Base-by-base conservation (phyloP, 495 filamentous ascomycete genomes). In the Thermochaetoides thermophila region DNA sequence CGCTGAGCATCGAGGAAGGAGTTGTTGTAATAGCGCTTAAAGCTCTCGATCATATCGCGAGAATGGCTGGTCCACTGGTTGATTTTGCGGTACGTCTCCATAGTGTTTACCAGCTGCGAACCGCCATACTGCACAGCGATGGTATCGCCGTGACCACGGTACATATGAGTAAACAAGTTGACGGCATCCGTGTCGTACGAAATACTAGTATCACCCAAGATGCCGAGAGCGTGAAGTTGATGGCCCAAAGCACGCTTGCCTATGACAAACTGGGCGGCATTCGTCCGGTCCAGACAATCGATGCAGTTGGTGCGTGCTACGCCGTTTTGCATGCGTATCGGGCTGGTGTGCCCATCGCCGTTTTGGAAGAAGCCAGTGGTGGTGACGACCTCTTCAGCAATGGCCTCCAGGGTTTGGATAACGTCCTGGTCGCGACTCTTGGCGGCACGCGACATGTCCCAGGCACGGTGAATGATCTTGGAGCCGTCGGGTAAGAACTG, bases 1-100 rank as follows among this genome's bases (percentile, higher is more conserved):
- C 89, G 74, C 49, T 96, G 89, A 13, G 81, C 81, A 53, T 97
- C 89, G 7, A 96, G 66, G 57, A 97, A 97, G 0, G 86, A 94
- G 53, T 97, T 97, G 54, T 96, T 92, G 59, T 97, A 97, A 59
- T 96, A 97, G 19, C 89, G 75, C 52, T 96, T 97, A 64, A 97
- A 95, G 53, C 83, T 92, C 56, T 97, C 89, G 7, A 97, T 83
- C 89, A 97, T 97, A 53, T 97, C 89, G 27, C 89, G 70, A 5
- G 89, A 94, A 46, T 91, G 83, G 42, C 84, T 93, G 24, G 83
- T 93, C 89, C 89, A 97, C 50, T 95, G 86, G 39, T 96, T 96
- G 50, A 94, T 91, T 55, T 94, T 95, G 31, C 89, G 76, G 53
- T 97, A 97, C 2, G 91, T 96, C 37, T 86, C 86, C 87, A 95